These are phyloP conservation scores for Fragaria ananassa DNA, from an alignment of 306 rosid genomes.

Conservation along the genomic window DNA sequence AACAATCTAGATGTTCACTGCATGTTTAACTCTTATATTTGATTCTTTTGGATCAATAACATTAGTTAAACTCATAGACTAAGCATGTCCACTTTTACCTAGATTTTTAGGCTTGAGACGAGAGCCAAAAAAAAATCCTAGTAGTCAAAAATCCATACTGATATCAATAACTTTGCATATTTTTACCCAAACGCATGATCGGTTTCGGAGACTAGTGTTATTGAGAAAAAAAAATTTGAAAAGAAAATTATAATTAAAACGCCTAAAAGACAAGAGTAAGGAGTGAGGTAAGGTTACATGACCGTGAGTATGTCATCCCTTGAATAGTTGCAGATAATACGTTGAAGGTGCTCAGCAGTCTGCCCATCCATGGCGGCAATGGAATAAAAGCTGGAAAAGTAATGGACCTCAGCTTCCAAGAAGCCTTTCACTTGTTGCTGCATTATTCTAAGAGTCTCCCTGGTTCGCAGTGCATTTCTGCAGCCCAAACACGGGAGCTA, in stretches of 20 bases:
- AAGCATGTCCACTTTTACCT: background rate
- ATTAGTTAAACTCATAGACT: background rate
- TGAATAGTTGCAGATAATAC: conserved; percentile 65
- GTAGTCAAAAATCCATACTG: background rate
- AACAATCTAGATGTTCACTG: background rate
- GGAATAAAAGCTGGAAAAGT: conserved; percentile 88
- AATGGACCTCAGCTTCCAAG: conserved; percentile 75
- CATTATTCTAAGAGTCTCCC: conserved; percentile 82
- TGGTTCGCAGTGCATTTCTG: conserved; percentile 78
- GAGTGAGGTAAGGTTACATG: conserved; percentile 57
- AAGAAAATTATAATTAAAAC: background rate
- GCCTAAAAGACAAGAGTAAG: background rate
- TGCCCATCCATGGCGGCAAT: conserved; percentile 99
- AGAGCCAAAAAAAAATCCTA: background rate
- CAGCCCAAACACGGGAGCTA: conserved; percentile 28
- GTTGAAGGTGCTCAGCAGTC: conserved; percentile 93
- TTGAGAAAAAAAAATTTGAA: too few relatives aligned
- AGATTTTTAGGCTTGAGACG: background rate
- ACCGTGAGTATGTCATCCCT: conserved; percentile 71
- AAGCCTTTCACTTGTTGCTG: conserved; percentile 71
- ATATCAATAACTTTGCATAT: background rate
- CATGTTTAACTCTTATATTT: background rate
- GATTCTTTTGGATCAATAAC: background rate
- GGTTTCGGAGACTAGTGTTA: background rate
- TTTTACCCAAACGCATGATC: background rate